Conservation (phyloP, 108 stramenopile genomes). For the Pseudonitzschia delicatissima region DNA sequence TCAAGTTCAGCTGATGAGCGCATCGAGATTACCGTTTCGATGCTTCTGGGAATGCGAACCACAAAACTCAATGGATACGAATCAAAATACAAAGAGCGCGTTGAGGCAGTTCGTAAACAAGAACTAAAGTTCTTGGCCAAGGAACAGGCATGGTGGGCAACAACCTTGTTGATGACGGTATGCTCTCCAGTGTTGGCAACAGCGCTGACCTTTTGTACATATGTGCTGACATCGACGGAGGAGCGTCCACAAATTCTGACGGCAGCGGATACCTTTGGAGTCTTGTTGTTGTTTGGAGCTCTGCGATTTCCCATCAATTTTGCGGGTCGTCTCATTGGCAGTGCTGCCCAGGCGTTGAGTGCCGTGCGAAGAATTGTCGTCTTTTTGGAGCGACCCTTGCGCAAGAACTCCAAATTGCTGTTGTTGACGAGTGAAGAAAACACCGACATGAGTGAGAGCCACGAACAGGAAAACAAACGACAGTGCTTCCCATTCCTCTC, state of each 20-base stretch:
- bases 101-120: slow-evolving; percentile 39
- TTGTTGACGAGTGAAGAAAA: too few relatives aligned
- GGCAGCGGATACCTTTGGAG: slow-evolving; percentile 69
- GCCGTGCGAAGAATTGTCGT: slow-evolving; percentile 49
- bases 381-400: slow-evolving; percentile 54
- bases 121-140: slow-evolving; percentile 52
- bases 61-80: slow-evolving; percentile 87
- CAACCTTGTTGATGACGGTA: slow-evolving; percentile 73
- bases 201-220: slow-evolving; percentile 63
- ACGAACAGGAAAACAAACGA: background rate
- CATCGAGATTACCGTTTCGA: slow-evolving; percentile 62
- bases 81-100: slow-evolving; percentile 41
- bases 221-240: slow-evolving; percentile 33
- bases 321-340: slow-evolving; percentile 71
- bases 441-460: background rate
- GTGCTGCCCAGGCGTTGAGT: slow-evolving; percentile 60
- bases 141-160: slow-evolving; percentile 72
- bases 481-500: slow-evolving; percentile 17
- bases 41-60: slow-evolving; percentile 77
- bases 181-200: slow-evolving; percentile 58
- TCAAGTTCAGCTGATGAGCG: slow-evolving; percentile 71
- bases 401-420: too few relatives aligned
- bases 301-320: slow-evolving; percentile 84
- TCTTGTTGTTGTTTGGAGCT: slow-evolving; percentile 62
- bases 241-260: slow-evolving; percentile 63